These are phyloP conservation scores for Boeremia lycopersici DNA, from an alignment of 2,329 filamentous ascomycete species.

Conservation along the genomic window DNA sequence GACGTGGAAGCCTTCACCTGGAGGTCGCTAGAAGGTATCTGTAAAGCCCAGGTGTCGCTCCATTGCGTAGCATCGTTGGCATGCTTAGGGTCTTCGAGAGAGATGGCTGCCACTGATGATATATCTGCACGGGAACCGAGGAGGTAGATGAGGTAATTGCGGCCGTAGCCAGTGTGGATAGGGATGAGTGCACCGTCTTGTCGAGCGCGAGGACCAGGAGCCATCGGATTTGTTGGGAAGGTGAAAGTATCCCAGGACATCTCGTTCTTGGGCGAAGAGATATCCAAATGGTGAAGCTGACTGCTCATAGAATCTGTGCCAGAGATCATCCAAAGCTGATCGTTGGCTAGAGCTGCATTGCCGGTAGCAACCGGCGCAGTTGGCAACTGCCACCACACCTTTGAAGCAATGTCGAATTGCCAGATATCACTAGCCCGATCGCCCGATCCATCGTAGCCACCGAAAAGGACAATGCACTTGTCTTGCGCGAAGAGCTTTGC, in stretches of 20 bases:
- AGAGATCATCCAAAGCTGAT: conserved; percentile 50
- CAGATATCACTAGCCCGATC: conserved; percentile 34
- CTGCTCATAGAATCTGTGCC: conserved; percentile 39
- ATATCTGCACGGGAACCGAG: conserved; percentile 40
- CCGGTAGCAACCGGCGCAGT: conserved; percentile 37
- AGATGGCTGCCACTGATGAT: background rate
- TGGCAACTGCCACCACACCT: conserved; percentile 33
- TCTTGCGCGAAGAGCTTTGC: conserved; percentile 31
- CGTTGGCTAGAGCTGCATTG: conserved; percentile 46
- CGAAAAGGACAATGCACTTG: conserved; percentile 32
- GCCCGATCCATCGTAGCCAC: conserved; percentile 32
- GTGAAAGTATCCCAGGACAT: conserved; percentile 48
- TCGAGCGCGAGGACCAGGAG: conserved; percentile 50
- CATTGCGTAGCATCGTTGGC: conserved; percentile 36
- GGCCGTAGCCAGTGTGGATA: conserved; percentile 52
- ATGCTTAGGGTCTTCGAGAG: conserved; percentile 14
- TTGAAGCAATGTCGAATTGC: conserved; percentile 31
- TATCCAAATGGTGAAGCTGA: conserved; percentile 35
- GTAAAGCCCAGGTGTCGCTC: conserved; percentile 54
- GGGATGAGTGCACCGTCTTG: conserved; percentile 49
- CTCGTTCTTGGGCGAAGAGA: conserved; percentile 24
- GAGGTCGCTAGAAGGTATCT: conserved; percentile 48
- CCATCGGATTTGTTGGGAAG: conserved; percentile 52
- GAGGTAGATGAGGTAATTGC: conserved; percentile 53
- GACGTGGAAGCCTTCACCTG: conserved; percentile 28